Evolutionary conservation across 2,329 filamentous ascomycete species (phyloP).

Genomic region (Aureobasidium sp.): DNA sequence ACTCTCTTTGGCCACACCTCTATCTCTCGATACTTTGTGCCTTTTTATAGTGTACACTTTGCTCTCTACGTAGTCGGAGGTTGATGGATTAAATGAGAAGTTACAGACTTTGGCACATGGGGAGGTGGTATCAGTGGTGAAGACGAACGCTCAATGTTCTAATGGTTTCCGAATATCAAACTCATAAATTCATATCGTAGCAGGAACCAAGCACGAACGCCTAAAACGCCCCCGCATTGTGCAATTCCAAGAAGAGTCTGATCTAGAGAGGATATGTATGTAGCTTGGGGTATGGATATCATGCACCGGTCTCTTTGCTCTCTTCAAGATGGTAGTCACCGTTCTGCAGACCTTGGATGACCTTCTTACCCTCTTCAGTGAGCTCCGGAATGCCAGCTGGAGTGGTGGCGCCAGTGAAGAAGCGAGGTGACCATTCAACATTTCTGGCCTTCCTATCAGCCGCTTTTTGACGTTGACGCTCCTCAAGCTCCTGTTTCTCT

Average conservation of each 20-base stretch:
- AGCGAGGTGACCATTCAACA: constrained; percentile 73
- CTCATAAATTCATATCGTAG: background rate
- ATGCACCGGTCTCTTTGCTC: constrained; percentile 34
- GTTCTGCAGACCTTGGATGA: constrained; percentile 47
- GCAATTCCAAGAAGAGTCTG: constrained; percentile 2
- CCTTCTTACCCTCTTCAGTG: constrained; percentile 52
- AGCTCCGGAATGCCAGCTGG: constrained; percentile 54
- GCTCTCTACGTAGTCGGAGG: too few relatives aligned
- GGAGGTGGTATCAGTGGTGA: background rate
- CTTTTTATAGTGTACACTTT: too few relatives aligned
- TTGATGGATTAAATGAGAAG: too few relatives aligned
- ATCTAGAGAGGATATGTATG: background rate
- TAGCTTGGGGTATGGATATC: background rate
- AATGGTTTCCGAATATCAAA: too few relatives aligned
- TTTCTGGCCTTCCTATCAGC: constrained; percentile 65
- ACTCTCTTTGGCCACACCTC: too few relatives aligned
- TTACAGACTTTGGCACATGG: too few relatives aligned
- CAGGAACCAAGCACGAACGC: background rate
- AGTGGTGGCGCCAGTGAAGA: constrained; percentile 63
- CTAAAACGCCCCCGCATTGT: constrained; percentile 3
- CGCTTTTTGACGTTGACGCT: constrained; percentile 77
- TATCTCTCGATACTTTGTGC: too few relatives aligned
- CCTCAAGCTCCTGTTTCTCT: constrained; percentile 85
- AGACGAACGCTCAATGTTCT: background rate
- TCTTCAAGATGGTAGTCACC: constrained; percentile 42